Evolutionary conservation across 306 rosid genomes (phyloP).

Genomic region (Luffa acutangula): DNA sequence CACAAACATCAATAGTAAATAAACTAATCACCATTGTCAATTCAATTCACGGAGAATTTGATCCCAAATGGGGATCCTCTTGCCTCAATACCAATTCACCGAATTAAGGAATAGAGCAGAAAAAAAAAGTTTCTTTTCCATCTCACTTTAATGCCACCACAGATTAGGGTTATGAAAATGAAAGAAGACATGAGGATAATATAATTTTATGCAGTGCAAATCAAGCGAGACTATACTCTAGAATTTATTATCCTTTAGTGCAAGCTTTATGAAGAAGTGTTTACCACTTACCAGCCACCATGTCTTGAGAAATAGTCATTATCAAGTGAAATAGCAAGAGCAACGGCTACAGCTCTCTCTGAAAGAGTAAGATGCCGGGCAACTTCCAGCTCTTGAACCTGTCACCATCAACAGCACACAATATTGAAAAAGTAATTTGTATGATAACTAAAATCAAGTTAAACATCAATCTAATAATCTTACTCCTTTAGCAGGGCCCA

Average conservation of each 20-base stretch:
- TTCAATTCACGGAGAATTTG: background rate
- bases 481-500: constrained; percentile 59
- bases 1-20: background rate
- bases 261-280: background rate
- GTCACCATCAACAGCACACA: constrained; percentile 12
- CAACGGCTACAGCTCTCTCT: constrained; percentile 90
- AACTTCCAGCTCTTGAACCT: constrained; percentile 81
- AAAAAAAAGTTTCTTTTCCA: background rate
- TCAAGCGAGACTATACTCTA: background rate
- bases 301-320: constrained; percentile 94
- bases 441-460: background rate
- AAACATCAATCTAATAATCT: background rate
- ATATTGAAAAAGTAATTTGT: background rate
- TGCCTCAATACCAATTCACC: background rate
- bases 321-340: constrained; percentile 96
- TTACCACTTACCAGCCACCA: constrained; percentile 74
- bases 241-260: background rate
- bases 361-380: constrained; percentile 52
- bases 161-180: background rate
- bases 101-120: background rate
- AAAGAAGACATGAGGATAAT: background rate
- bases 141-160: background rate
- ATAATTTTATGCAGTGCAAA: background rate
- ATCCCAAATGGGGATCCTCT: background rate
- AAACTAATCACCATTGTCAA: background rate